phyloP scores from a whole-genome alignment of 176 grass and related monocot genomes.

The Phoenix dactylifera region DNA sequence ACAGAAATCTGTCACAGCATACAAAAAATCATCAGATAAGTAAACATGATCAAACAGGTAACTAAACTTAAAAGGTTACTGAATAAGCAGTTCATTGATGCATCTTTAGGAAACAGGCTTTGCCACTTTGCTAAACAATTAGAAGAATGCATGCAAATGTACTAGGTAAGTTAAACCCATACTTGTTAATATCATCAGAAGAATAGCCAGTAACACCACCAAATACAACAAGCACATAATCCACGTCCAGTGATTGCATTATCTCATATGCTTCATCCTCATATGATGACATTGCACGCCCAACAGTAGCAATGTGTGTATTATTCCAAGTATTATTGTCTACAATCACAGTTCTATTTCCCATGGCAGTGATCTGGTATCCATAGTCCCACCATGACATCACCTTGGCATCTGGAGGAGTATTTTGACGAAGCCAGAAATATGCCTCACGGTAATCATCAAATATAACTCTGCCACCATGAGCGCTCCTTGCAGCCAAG shows the following conservation, averaged over 20 bases:
- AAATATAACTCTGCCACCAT: slow-evolving; percentile 88
- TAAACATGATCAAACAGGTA: too few species aligned
- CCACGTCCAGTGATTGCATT: slow-evolving; percentile 94
- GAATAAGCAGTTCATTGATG: too few species aligned
- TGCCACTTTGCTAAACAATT: too few species aligned
- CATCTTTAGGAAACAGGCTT: too few species aligned
- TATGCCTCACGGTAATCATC: slow-evolving; percentile 99
- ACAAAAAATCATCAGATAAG: not conserved
- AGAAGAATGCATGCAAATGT: not conserved
- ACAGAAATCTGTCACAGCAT: slow-evolving; percentile 40
- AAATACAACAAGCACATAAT: slow-evolving; percentile 97
- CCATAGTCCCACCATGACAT: slow-evolving; percentile 99
- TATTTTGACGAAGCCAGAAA: slow-evolving; percentile 97
- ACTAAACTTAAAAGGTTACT: too few species aligned
- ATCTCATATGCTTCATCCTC: slow-evolving; percentile 99
- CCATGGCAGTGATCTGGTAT: slow-evolving; percentile 99
- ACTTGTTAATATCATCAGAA: slow-evolving; percentile 99
- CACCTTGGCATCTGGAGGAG: slow-evolving; percentile 87
- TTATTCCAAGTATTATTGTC: slow-evolving; percentile 99
- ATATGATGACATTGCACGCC: slow-evolving; percentile 92
- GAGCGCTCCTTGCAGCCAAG: slow-evolving; percentile 71
- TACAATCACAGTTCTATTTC: slow-evolving; percentile 98
- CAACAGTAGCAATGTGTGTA: slow-evolving; percentile 98
- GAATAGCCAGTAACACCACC: slow-evolving; percentile 95
- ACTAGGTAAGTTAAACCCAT: slow-evolving; percentile 20